These are phyloP conservation scores for Botrytis byssoidea DNA, from an alignment of 2,329 filamentous ascomycete species.

Conservation along the genomic window DNA sequence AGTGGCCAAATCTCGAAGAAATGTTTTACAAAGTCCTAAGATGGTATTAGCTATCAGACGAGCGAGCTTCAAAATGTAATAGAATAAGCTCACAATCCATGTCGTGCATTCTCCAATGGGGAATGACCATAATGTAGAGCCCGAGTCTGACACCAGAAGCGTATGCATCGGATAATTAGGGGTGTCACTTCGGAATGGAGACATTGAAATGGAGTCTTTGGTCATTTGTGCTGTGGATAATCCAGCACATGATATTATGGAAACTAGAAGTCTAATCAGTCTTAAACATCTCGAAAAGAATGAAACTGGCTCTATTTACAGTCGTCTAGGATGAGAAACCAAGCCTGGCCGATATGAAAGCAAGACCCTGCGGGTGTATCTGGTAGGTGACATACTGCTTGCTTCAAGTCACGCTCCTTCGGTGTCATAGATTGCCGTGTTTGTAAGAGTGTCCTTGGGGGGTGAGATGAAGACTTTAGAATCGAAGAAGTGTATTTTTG, in stretches of 20 bases:
- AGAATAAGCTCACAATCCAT: slow-evolving; percentile 3
- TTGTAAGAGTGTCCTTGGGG: slow-evolving; percentile 47
- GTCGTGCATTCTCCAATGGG: slow-evolving; percentile 6
- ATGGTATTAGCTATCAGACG: not conserved
- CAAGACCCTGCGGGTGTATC: slow-evolving; percentile 42
- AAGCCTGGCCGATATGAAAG: slow-evolving; percentile 50
- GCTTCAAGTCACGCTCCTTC: slow-evolving; percentile 46
- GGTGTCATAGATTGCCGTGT: slow-evolving; percentile 44
- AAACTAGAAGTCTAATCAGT: not conserved
- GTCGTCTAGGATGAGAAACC: slow-evolving; percentile 48
- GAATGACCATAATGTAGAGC: slow-evolving; percentile 2
- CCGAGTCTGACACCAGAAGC: not conserved
- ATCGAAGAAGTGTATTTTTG: slow-evolving; percentile 44
- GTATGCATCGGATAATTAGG: not conserved
- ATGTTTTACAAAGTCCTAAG: slow-evolving; percentile 11
- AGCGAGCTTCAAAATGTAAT: not conserved
- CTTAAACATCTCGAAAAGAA: not conserved
- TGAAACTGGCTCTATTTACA: slow-evolving; percentile 37
- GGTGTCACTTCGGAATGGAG: not conserved
- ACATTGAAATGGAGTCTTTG: slow-evolving; percentile 2
- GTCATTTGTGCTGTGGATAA: not conserved
- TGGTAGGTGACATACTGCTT: slow-evolving; percentile 46
- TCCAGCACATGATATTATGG: not conserved
- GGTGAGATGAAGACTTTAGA: slow-evolving; percentile 41
- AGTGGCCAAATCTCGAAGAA: slow-evolving; percentile 16